Base-by-base conservation (phyloP, 1,139 yeast species). In the Saccharomycopsis crataegensis region DNA sequence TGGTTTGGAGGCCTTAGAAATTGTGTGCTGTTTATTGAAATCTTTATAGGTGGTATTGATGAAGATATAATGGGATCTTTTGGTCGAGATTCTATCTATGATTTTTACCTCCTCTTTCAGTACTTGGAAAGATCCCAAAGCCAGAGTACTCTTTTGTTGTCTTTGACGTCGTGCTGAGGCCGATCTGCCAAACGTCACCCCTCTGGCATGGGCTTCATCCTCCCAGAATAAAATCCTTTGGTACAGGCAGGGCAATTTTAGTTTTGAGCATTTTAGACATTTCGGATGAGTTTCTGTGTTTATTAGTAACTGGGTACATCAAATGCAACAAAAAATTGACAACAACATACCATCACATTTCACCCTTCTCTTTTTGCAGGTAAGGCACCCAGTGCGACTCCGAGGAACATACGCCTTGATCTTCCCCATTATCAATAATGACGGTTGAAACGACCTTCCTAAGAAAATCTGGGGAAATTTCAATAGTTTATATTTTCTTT, bases 101-200 rank as follows among this genome's bases (percentile, higher is more conserved):
- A 50, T 50, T 11, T 59, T 57, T 31, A 56, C 38, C 43, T 54
- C 60, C 22, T 56, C 45, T 9, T 48, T 46, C 40, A 52, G 51
- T 7, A 55, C 49, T 36, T 36, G 40, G n/a, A 17, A 11, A 3
- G 17, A n/a, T 12, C 43, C 43, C 8, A n/a, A n/a, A 3, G 43
- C 43, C 8, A 11, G 3, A 40, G 17, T 12, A 8, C 16, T 40
- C 17, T 40, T 40, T 14, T 8, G 17, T 14, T 40, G 17, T 53
- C 59, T 40, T 14, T 8, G 17, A 8, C 16, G 17, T 53, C 59
- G 58, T 44, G 61, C 64, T 54, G 53, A 57, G 43, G 61, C 59
- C 0, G 75, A 69, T 37, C 75, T 59, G 0, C 75, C 75, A 60
- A 71, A 71, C 0, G 72, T 61, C 8, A 69, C 64, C 0, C 74